Evolutionary conservation across 441 rosid species (phyloP), one percentile per base, ranked within the genome.

Genomic region (Adansonia rubrostipa): DNA sequence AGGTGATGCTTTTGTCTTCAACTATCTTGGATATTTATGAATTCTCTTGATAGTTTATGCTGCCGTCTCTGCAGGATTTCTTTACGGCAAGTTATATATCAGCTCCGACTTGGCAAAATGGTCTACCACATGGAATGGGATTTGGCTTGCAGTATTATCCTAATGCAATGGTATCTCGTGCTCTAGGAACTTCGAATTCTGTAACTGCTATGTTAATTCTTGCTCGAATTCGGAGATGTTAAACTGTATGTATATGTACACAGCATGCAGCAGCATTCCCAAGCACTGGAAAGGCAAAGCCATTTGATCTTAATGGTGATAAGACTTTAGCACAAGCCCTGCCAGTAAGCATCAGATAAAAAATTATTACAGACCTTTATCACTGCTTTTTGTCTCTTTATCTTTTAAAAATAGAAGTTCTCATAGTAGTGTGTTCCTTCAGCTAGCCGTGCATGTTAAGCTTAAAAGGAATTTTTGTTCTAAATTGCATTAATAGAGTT

Each of bases 121-220:
- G 75, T 79, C 86, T 72, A 75, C 82, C 84, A 54, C 87, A 88
- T 78, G 85, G 84, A 81, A 86, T 73, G 82, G 92, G 87, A 79
- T 92, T 71, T 81, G 79, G 81, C 82, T 78, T 79, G 86, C 94
- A 62, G 50, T 86, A 88, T 83, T 84, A 91, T 75, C 91, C 91
- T 58, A 81, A 84, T 65, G 73, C 86, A 65, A 72, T 77, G 96
- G 98, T 91, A 88, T 68, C 73, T 64, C 68, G 9, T 77, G 22
- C 70, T 69, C 44, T 65, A 74, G 20, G 76, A 33, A 15, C 20
- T 79, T 36, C 28, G 56, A 53, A 50, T 67, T 28, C 33, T 60
- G 71, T 14, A 36, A 14, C 56, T 69, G 36, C 6, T 48, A 24
- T 66, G 9, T 40, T 48, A 42, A 60, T 45, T 74, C 28, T 15